Conservation (phyloP, 2,329 filamentous ascomycete genomes). For the Dothideomycetes sp. region DNA sequence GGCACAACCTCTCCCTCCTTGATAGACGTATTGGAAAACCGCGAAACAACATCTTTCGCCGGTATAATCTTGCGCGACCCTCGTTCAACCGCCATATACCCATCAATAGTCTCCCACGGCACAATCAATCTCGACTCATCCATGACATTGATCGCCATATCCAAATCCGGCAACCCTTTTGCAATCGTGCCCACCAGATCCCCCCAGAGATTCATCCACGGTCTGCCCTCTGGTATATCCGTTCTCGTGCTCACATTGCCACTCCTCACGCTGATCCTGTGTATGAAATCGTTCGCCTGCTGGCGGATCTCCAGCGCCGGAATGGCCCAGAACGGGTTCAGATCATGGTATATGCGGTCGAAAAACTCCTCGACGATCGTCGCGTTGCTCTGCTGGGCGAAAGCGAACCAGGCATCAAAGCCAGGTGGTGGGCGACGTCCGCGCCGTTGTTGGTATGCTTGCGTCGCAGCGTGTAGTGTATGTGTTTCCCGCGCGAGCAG, state of each 20-base stretch:
- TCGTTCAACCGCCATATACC: conserved; percentile 24
- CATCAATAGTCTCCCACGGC: conserved; percentile 34
- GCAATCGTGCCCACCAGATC: conserved; percentile 28
- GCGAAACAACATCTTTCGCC: conserved; percentile 18
- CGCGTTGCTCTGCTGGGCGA: conserved; percentile 29
- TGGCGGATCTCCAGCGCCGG: conserved; percentile 29
- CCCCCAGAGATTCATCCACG: conserved; percentile 31
- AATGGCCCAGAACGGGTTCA: conserved; percentile 39
- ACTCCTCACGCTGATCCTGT: conserved; percentile 30
- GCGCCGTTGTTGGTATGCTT: conserved; percentile 30
- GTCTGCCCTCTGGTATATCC: conserved; percentile 15
- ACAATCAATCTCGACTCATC: conserved; percentile 38
- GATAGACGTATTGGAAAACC: conserved; percentile 16
- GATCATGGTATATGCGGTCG: conserved; percentile 39
- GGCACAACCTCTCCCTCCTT: conserved; percentile 16
- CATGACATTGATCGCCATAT: conserved; percentile 38
- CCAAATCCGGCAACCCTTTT: conserved; percentile 31
- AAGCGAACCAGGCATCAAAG: conserved; percentile 38
- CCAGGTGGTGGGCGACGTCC: conserved; percentile 40
- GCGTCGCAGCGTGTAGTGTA: conserved; percentile 26
- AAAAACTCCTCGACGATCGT: conserved; percentile 40
- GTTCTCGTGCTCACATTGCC: conserved; percentile 23
- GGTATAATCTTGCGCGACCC: conserved; percentile 19
- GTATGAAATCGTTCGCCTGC: conserved; percentile 26
- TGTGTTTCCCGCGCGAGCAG: conserved; percentile 26